A percentile compares a stretch with the other conserved stretches of the same genome.
Evolutionary conservation across 2,329 filamentous ascomycete genomes (phyloP).

Genomic region (Fusarium odoratissimum): DNA sequence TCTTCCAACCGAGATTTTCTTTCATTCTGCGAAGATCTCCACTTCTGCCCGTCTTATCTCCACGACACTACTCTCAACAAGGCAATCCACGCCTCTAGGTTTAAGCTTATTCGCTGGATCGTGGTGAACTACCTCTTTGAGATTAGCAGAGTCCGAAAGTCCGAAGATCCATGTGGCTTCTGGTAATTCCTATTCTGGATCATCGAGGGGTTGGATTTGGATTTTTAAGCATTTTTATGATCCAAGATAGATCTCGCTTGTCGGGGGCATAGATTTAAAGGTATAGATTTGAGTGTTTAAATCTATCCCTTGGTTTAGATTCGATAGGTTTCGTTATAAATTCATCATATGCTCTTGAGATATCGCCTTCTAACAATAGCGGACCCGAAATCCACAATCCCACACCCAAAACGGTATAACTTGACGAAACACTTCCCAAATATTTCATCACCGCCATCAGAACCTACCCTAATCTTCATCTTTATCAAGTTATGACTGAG

Average conservation of each 20-base stretch:
- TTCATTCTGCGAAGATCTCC: background rate
- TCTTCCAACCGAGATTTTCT: background rate
- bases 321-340: background rate
- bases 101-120: constrained; percentile 16
- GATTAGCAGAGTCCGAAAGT: constrained; percentile 7
- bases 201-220: background rate
- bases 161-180: background rate
- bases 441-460: background rate
- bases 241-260: rapidly evolving
- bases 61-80: background rate
- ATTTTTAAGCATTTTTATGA: background rate
- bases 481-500: background rate
- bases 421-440: background rate
- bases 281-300: too few relatives aligned
- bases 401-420: constrained; percentile 1
- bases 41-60: background rate
- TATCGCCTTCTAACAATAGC: background rate
- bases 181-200: background rate
- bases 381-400: background rate
- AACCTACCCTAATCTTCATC: background rate
- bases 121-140: background rate
- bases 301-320: rapidly evolving
- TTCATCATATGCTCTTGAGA: background rate
- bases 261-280: too few relatives aligned
- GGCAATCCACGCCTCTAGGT: background rate